phyloP scores from a whole-genome alignment of 2,329 filamentous ascomycete species.

The Penicillium digitatum region DNA sequence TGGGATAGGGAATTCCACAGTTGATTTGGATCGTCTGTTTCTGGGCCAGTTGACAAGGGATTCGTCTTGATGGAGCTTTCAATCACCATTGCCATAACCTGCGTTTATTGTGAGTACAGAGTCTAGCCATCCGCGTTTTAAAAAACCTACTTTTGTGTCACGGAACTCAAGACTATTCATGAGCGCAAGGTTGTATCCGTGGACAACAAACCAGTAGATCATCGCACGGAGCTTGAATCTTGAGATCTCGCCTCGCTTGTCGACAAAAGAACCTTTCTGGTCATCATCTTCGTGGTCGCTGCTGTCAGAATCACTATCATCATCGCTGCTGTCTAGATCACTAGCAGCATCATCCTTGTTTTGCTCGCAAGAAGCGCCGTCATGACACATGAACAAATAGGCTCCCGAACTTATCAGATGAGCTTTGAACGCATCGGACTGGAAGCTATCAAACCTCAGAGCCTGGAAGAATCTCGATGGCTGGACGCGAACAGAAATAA shows the following conservation, averaged over 20 bases:
- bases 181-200: conserved; percentile 60
- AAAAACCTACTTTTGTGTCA: conserved; percentile 56
- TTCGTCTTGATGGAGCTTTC: conserved; percentile 13
- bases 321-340: not conserved
- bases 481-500: conserved; percentile 46
- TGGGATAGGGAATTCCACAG: not conserved
- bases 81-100: conserved; percentile 23
- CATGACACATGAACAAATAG: conserved; percentile 67
- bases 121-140: not conserved
- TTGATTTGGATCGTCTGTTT: not conserved
- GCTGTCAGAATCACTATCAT: not conserved
- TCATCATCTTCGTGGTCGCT: not conserved
- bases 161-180: conserved; percentile 61
- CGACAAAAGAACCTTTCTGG: not conserved
- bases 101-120: not conserved
- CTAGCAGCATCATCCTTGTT: not conserved
- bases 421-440: conserved; percentile 48
- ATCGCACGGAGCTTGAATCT: conserved; percentile 43
- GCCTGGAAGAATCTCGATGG: conserved; percentile 36
- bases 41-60: not conserved
- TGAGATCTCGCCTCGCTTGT: conserved; percentile 3
- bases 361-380: conserved; percentile 46
- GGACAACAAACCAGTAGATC: conserved; percentile 53
- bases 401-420: conserved; percentile 55
- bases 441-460: conserved; percentile 13